Evolutionary conservation across 129 eudicot genomes (phyloP).

Genomic region (Heracleum sosnowskyi): DNA sequence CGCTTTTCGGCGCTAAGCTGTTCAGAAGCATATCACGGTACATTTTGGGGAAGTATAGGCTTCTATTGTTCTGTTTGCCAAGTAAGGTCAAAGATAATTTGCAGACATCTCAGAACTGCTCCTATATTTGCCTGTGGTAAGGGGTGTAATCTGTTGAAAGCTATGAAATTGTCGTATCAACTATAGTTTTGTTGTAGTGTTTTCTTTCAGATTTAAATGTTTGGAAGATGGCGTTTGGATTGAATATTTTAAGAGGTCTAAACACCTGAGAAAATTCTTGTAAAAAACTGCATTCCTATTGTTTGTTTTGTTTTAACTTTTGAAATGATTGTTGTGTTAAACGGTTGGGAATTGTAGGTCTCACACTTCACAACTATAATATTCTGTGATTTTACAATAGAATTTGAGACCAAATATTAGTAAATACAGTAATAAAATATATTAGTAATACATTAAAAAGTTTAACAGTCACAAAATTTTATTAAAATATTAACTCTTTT

Average conservation of each 20-base stretch:
- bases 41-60: neutral
- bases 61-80: neutral
- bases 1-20: constrained; percentile 58
- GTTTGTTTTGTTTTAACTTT: no score
- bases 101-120: neutral
- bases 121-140: neutral
- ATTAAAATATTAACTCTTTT: no score
- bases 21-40: neutral
- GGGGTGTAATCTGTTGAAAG: neutral
- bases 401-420: no score
- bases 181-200: neutral
- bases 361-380: no score
- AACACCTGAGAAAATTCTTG: neutral
- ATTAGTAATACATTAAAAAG: no score
- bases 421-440: no score
- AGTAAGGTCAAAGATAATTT: neutral
- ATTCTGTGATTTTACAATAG: no score
- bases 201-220: no score
- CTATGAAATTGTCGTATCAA: neutral
- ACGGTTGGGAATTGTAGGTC: no score
- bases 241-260: neutral
- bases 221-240: neutral
- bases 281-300: neutral
- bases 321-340: no score
- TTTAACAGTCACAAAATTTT: no score